phyloP scores from a whole-genome alignment of 2,329 filamentous ascomycete genomes.

The Fusarium agapanthi region DNA sequence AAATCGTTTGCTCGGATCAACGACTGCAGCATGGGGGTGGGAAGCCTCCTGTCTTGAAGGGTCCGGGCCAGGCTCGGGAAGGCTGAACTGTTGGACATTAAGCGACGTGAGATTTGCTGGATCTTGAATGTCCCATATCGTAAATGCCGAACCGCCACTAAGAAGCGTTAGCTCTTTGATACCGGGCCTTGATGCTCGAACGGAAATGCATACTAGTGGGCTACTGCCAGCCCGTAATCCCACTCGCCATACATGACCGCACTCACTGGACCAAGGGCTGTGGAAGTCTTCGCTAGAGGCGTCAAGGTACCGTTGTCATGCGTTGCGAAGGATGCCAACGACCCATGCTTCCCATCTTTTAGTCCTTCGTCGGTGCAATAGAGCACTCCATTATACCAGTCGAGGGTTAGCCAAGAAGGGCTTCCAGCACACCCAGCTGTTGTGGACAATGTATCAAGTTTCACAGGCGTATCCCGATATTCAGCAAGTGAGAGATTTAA shows the following conservation, averaged over 20 bases:
- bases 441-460: slow-evolving; percentile 53
- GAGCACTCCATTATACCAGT: slow-evolving; percentile 57
- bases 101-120: slow-evolving; percentile 48
- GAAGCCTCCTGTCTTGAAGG: slow-evolving; percentile 62
- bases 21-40: slow-evolving; percentile 70
- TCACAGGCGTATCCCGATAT: slow-evolving; percentile 16
- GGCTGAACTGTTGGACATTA: slow-evolving; percentile 51
- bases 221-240: slow-evolving; percentile 52
- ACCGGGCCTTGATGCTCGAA: neutral
- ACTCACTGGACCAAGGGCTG: slow-evolving; percentile 55
- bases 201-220: slow-evolving; percentile 54
- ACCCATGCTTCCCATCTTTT: slow-evolving; percentile 53
- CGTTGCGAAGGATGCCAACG: slow-evolving; percentile 54
- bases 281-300: slow-evolving; percentile 48
- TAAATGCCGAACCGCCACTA: slow-evolving; percentile 54
- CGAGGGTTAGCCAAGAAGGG: slow-evolving; percentile 69
- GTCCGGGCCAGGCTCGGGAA: slow-evolving; percentile 50
- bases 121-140: slow-evolving; percentile 55
- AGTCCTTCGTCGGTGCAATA: slow-evolving; percentile 70
- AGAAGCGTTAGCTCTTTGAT: slow-evolving; percentile 9
- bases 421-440: slow-evolving; percentile 60
- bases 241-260: slow-evolving; percentile 54
- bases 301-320: slow-evolving; percentile 51
- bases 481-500: slow-evolving; percentile 50
- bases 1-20: slow-evolving; percentile 72